These are phyloP conservation scores for Naganishia vaughanmartiniae DNA, from an alignment of 768 basidiomycete species.

Conservation along the genomic window DNA sequence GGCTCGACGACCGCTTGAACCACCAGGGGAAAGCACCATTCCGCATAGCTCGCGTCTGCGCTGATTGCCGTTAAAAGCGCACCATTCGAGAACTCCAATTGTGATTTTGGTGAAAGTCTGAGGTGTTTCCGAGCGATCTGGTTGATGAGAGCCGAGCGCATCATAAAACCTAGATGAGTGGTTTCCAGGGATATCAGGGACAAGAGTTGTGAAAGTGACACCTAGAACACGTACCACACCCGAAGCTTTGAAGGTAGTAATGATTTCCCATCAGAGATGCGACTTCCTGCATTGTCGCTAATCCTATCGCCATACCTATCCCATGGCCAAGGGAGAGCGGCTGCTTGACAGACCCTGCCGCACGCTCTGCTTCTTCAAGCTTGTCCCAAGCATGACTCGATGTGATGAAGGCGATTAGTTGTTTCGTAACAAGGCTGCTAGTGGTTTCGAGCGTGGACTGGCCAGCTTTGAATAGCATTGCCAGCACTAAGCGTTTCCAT, in stretches of 20 bases:
- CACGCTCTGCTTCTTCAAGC: conserved; percentile 43
- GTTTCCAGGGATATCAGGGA: not conserved
- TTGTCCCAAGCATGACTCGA: conserved; percentile 56
- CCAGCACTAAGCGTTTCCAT: not conserved
- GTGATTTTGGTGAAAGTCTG: conserved; percentile 63
- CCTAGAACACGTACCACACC: not conserved
- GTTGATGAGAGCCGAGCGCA: conserved; percentile 51
- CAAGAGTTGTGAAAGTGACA: too few relatives aligned
- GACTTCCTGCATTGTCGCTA: conserved; percentile 63
- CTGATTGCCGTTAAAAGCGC: conserved; percentile 71
- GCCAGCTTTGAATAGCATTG: not conserved
- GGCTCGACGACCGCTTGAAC: conserved; percentile 55
- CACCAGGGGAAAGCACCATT: conserved; percentile 32
- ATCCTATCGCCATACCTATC: conserved; percentile 61
- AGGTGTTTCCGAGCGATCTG: conserved; percentile 67
- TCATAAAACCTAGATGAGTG: conserved; percentile 26
- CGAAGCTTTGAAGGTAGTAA: not conserved
- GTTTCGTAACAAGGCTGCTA: conserved; percentile 55
- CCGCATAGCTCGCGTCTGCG: conserved; percentile 60
- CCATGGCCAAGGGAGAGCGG: conserved; percentile 63
- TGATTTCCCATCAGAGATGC: conserved; percentile 3
- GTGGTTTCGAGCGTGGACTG: conserved; percentile 7
- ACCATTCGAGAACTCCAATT: conserved; percentile 63
- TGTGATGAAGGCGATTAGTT: conserved; percentile 62
- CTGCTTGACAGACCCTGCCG: conserved; percentile 17